Evolutionary conservation across 2,329 filamentous ascomycete genomes (phyloP).

Genomic region (Erysiphe pisi): DNA sequence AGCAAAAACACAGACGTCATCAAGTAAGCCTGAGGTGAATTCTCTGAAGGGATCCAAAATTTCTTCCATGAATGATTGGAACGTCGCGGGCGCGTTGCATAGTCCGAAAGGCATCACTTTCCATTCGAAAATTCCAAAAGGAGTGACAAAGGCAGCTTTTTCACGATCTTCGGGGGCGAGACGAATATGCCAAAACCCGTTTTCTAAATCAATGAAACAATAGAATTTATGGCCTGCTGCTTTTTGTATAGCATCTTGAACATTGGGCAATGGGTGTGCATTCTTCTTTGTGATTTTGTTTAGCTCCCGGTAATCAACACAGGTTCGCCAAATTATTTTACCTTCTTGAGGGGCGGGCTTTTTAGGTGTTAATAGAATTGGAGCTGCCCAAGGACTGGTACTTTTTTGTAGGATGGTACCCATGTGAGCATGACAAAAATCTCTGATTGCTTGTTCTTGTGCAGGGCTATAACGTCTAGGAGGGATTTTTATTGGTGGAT

Average conservation of each 20-base stretch:
- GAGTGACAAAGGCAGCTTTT: background rate
- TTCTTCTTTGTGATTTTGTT: constrained; percentile 21
- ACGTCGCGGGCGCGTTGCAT: constrained; percentile 3
- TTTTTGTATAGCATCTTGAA: background rate
- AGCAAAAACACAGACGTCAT: background rate
- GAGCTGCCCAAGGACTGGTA: background rate
- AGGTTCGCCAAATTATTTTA: background rate
- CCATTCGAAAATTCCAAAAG: background rate
- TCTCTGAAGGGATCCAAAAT: background rate
- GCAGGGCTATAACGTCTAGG: background rate
- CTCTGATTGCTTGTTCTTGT: background rate
- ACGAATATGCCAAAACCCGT: constrained; percentile 26
- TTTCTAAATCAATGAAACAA: background rate
- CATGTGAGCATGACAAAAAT: background rate
- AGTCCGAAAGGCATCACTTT: background rate
- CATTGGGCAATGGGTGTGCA: background rate
- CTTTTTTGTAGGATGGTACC: background rate
- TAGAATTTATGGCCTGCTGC: constrained; percentile 15
- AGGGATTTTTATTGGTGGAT: background rate
- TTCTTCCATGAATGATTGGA: constrained; percentile 24
- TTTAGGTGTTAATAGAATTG: background rate
- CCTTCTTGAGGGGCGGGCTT: background rate
- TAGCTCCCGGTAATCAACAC: background rate
- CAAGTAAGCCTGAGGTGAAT: background rate
- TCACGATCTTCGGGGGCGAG: background rate